Percentiles rank a stretch among this genome's conserved stretches.
phyloP scores from a whole-genome alignment of 805 yeast genomes.

The Cyberlindnera mycetangii region DNA sequence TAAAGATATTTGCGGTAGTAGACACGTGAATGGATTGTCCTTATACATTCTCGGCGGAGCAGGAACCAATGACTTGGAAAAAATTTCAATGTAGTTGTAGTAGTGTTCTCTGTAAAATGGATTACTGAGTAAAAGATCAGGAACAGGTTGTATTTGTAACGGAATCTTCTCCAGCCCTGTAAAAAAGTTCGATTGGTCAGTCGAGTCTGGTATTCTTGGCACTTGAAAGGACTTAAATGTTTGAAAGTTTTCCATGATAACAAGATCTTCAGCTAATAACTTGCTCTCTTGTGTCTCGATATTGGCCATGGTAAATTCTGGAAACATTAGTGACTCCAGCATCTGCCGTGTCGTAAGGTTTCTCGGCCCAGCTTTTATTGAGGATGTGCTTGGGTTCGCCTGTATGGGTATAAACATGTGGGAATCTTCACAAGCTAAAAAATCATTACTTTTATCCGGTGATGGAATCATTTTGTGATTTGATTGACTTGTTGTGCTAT shows the following conservation, averaged over 20 bases:
- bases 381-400: too few relatives aligned
- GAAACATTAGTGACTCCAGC: too few relatives aligned
- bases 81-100: constrained; percentile 58
- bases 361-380: too few relatives aligned
- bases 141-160: constrained; percentile 38
- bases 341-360: too few relatives aligned
- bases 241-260: constrained; percentile 9
- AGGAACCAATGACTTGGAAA: constrained; percentile 61
- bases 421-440: too few relatives aligned
- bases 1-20: constrained; percentile 20
- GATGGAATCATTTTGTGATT: too few relatives aligned
- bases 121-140: constrained; percentile 58
- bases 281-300: constrained; percentile 7
- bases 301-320: background rate
- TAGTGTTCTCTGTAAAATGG: constrained; percentile 60
- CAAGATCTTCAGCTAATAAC: constrained; percentile 4
- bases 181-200: background rate
- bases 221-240: constrained; percentile 1
- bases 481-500: too few relatives aligned
- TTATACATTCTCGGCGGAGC: constrained; percentile 53
- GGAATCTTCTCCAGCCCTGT: constrained; percentile 17
- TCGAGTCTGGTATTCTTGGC: background rate
- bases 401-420: too few relatives aligned
- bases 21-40: constrained; percentile 63
- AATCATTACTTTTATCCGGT: too few relatives aligned